These are phyloP conservation scores for Boletus coccyginus DNA, from an alignment of 768 basidiomycete genomes.

Conservation along the genomic window DNA sequence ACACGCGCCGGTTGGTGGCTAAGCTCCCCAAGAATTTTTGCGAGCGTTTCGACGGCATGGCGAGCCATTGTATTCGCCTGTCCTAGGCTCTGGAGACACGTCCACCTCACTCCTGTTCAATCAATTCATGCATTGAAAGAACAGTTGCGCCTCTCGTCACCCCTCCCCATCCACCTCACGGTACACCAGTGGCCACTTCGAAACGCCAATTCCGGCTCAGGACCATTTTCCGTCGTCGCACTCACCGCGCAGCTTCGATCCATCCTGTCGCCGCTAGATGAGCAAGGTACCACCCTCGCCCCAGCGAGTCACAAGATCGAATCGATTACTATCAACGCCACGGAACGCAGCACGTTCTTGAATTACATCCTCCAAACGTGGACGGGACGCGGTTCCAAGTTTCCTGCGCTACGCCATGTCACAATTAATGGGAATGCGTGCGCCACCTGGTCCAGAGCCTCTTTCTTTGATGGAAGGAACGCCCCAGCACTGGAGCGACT, in stretches of 20 bases:
- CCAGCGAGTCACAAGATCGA: conserved; percentile 12
- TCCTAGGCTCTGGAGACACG: conserved; percentile 19
- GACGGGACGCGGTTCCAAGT: conserved; percentile 12
- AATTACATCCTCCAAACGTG: conserved; percentile 20
- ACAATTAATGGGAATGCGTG: conserved; percentile 10
- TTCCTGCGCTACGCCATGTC: conserved; percentile 9
- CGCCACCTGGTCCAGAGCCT: conserved; percentile 19
- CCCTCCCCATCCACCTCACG: conserved; percentile 10
- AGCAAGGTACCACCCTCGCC: background rate
- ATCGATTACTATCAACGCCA: conserved; percentile 17
- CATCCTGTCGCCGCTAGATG: conserved; percentile 5
- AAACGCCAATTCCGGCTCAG: background rate
- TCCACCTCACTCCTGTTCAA: conserved; percentile 16
- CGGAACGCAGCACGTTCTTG: conserved; percentile 12
- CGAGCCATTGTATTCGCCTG: conserved; percentile 12
- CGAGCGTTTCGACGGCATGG: conserved; percentile 17
- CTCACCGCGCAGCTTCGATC: conserved; percentile 18
- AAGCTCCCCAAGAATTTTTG: conserved; percentile 14
- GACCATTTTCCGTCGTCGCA: conserved; percentile 10
- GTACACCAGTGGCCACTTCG: conserved; percentile 23
- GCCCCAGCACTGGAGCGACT: conserved; percentile 13
- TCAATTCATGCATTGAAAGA: conserved; percentile 9
- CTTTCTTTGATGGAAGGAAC: conserved; percentile 19
- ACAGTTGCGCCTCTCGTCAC: conserved; percentile 15
- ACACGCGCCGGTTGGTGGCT: background rate